phyloP scores from a whole-genome alignment of 345 rosid genomes.

The Passiflora organensis region DNA sequence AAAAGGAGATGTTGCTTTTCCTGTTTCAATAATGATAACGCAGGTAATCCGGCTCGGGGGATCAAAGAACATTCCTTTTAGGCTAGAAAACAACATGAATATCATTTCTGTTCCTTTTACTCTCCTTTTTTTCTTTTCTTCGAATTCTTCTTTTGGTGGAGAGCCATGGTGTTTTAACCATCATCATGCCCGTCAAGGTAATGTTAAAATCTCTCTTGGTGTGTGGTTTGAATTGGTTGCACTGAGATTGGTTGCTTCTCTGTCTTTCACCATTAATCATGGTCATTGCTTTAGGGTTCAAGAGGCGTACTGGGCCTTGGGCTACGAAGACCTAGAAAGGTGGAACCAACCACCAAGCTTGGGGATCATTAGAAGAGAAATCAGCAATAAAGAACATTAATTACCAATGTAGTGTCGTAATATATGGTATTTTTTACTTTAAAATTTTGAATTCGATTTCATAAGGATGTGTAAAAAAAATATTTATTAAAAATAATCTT shows the following conservation, averaged over 20 bases:
- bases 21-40: constrained; percentile 1
- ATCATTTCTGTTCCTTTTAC: background rate
- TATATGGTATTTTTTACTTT: no score
- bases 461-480: no score
- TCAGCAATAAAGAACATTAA: no score
- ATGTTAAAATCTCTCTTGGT: background rate
- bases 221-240: background rate
- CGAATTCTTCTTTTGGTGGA: background rate
- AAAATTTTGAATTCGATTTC: no score
- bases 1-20: constrained; percentile 2
- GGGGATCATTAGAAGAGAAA: no score
- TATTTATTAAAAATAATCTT: no score
- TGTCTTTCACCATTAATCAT: no score
- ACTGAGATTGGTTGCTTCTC: no score
- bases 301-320: no score
- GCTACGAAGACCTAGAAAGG: background rate
- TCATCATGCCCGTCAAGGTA: background rate
- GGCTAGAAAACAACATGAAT: background rate
- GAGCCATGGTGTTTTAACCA: constrained; percentile 8
- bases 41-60: background rate
- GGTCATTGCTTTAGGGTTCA: no score
- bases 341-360: no score
- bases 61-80: background rate
- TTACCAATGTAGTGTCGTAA: no score
- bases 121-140: background rate